Conservation (phyloP, 345 rosid species). For the Heritiera littoralis region DNA sequence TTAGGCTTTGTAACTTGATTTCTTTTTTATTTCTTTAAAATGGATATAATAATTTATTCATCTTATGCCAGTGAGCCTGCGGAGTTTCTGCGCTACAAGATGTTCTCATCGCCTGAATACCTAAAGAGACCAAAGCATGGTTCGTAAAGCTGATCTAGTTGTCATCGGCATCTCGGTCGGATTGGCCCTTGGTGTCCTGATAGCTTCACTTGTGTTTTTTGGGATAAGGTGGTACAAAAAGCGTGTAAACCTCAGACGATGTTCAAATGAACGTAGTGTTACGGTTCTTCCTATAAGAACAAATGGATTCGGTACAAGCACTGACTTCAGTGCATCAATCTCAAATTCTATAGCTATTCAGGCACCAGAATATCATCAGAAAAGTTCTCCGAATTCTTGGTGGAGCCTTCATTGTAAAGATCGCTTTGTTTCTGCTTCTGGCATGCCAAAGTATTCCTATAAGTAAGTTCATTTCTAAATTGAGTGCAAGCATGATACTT, state of each 20-base stretch:
- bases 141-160: slow-evolving; percentile 47
- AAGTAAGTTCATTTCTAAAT: slow-evolving; percentile 53
- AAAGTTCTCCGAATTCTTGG: slow-evolving; percentile 50
- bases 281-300: slow-evolving; percentile 65
- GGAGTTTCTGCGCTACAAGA: slow-evolving; percentile 41
- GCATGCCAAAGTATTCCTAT: slow-evolving; percentile 77
- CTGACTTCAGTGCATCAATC: slow-evolving; percentile 66
- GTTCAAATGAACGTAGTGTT: slow-evolving; percentile 57
- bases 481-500: slow-evolving; percentile 4
- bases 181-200: slow-evolving; percentile 70
- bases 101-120: slow-evolving; percentile 41
- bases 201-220: slow-evolving; percentile 64
- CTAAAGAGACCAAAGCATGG: slow-evolving; percentile 57
- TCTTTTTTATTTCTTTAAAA: background rate
- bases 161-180: slow-evolving; percentile 70
- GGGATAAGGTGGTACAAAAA: slow-evolving; percentile 65
- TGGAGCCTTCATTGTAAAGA: slow-evolving; percentile 68
- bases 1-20: too few species aligned
- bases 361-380: slow-evolving; percentile 37
- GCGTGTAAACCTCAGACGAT: slow-evolving; percentile 46
- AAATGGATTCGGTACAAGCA: slow-evolving; percentile 68
- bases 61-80: slow-evolving; percentile 32
- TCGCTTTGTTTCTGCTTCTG: slow-evolving; percentile 64
- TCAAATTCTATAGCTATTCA: slow-evolving; percentile 39
- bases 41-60: background rate